phyloP scores from a whole-genome alignment of 2,329 filamentous ascomycete species.

The Cladosporium sp. region DNA sequence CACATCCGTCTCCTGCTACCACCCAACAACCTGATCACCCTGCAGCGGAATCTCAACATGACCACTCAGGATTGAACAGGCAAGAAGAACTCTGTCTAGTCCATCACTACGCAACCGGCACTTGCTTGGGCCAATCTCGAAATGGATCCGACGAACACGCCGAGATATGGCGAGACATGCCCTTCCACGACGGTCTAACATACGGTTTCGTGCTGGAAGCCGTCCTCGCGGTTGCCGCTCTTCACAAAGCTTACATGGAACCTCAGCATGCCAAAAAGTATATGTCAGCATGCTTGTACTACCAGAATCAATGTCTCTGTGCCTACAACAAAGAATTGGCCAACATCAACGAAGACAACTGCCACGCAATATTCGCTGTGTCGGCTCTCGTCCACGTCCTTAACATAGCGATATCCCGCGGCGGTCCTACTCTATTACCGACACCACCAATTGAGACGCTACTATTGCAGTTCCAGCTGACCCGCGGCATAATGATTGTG shows the following conservation, averaged over 20 bases:
- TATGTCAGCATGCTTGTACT: background rate
- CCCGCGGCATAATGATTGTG: background rate
- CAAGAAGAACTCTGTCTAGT: slow-evolving; percentile 7
- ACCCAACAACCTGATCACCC: background rate
- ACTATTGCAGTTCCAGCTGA: background rate
- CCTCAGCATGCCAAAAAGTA: background rate
- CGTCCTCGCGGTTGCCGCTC: background rate
- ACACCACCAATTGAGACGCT: background rate
- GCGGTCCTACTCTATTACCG: background rate
- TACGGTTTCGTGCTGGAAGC: background rate
- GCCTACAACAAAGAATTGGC: background rate
- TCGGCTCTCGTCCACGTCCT: background rate
- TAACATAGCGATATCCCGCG: background rate
- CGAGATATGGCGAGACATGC: slow-evolving; percentile 1
- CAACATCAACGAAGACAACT: background rate
- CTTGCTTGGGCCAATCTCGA: background rate
- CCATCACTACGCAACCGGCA: background rate
- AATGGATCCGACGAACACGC: background rate
- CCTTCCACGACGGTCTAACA: background rate
- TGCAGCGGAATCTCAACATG: background rate
- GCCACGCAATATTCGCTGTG: slow-evolving; percentile 2
- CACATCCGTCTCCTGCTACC: background rate
- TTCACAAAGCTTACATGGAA: background rate
- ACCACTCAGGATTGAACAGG: background rate
- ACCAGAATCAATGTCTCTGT: background rate